Percentiles rank a stretch among this genome's conserved stretches.
These are phyloP conservation scores for Heterobasidion occidentale DNA, from an alignment of 1,284 basidiomycete genomes.

Conservation along the genomic window DNA sequence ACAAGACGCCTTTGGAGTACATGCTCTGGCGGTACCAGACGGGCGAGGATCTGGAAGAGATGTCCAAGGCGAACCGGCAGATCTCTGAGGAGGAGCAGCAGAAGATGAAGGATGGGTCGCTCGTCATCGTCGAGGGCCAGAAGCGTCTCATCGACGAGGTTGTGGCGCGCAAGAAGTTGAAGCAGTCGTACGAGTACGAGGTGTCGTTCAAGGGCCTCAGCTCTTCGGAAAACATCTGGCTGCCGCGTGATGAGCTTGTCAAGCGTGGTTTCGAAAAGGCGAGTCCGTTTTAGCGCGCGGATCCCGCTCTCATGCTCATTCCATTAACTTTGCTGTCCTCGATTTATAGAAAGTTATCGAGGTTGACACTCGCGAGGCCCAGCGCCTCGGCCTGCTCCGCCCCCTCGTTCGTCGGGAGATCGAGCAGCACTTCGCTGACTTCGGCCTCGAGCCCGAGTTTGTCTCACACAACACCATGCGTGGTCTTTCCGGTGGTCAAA, in stretches of 20 bases:
- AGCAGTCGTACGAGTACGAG: slow-evolving; percentile 99
- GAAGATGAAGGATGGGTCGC: slow-evolving; percentile 95
- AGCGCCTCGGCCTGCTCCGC: slow-evolving; percentile 91
- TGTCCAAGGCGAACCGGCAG: slow-evolving; percentile 84
- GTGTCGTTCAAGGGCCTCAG: slow-evolving; percentile 88
- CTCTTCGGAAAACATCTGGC: slow-evolving; percentile 95
- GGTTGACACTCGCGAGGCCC: slow-evolving; percentile 95
- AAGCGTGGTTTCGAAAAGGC: slow-evolving; percentile 95
- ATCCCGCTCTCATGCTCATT: too few relatives aligned
- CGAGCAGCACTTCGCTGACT: slow-evolving; percentile 96
- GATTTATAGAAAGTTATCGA: slow-evolving; percentile 76
- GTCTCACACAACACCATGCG: slow-evolving; percentile 96
- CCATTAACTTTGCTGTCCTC: too few relatives aligned
- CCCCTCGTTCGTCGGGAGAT: slow-evolving; percentile 97
- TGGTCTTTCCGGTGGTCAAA: slow-evolving; percentile 98
- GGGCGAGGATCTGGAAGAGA: slow-evolving; percentile 95
- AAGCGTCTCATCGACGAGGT: slow-evolving; percentile 96
- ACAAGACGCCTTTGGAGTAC: slow-evolving; percentile 98
- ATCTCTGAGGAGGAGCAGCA: slow-evolving; percentile 83
- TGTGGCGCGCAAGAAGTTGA: slow-evolving; percentile 89
- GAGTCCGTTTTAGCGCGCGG: slow-evolving; percentile 11
- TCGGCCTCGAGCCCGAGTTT: slow-evolving; percentile 94
- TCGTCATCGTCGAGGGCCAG: slow-evolving; percentile 85
- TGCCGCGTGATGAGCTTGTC: slow-evolving; percentile 93
- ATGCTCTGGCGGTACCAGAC: slow-evolving; percentile 99